phyloP scores from a whole-genome alignment of 2,329 filamentous ascomycete genomes.

The Clonostachys solani region DNA sequence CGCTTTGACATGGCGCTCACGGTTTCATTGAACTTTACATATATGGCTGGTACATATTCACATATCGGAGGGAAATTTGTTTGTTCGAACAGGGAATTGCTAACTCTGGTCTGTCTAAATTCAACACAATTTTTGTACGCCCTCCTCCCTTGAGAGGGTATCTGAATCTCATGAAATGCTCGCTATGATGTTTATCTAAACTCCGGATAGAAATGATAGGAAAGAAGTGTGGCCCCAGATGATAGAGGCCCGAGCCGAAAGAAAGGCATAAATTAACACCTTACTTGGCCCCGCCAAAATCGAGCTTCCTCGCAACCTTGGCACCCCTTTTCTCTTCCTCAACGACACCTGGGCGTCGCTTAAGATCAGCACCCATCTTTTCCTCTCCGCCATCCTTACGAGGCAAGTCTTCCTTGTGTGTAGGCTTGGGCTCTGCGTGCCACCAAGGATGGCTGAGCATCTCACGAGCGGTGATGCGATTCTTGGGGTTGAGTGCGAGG shows the following conservation, averaged over 20 bases:
- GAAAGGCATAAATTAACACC: not conserved
- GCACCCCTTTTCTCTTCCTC: conserved; percentile 63
- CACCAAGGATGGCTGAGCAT: conserved; percentile 85
- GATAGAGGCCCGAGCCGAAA: not conserved
- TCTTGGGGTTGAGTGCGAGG: conserved; percentile 80
- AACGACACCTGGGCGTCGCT: conserved; percentile 63
- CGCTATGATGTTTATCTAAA: no score
- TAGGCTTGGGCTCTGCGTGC: conserved; percentile 78
- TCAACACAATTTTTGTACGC: no score
- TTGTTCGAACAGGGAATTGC: no score
- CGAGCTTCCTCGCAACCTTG: conserved; percentile 78
- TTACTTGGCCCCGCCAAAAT: conserved; percentile 51
- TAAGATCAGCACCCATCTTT: conserved; percentile 79
- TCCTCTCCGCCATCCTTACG: conserved; percentile 68
- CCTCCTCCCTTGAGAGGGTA: no score
- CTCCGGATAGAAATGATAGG: no score
- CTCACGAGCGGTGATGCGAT: conserved; percentile 71
- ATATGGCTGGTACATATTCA: not conserved
- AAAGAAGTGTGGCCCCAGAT: no score
- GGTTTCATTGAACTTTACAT: no score
- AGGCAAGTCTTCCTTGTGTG: conserved; percentile 76
- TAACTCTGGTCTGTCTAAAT: no score
- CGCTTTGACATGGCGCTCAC: no score
- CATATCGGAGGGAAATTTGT: no score
- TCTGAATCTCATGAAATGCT: no score